Conservation (phyloP, 768 basidiomycete species). For the Multifurca ochricompacta region DNA sequence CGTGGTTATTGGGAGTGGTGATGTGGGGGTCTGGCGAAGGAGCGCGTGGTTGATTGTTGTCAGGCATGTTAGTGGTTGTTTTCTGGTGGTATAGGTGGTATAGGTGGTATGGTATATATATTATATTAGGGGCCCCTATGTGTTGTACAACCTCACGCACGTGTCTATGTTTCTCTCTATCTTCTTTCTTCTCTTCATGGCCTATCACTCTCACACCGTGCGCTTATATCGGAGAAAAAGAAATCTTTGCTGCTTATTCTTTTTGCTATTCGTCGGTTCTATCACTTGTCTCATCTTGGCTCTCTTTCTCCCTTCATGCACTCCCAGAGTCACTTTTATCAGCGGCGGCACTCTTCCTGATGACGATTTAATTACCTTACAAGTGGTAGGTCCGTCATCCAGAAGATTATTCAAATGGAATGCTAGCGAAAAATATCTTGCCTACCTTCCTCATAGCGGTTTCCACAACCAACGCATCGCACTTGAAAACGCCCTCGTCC, state of each 20-base stretch:
- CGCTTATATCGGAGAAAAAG: neutral
- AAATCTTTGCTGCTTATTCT: neutral
- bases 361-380: neutral
- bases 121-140: no score
- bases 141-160: no score
- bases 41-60: no score
- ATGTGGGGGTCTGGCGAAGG: no score
- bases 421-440: slow-evolving; percentile 42
- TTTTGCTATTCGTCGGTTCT: neutral
- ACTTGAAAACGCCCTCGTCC: slow-evolving; percentile 75
- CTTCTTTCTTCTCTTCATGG: no score
- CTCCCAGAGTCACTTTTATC: neutral
- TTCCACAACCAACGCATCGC: slow-evolving; percentile 85
- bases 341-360: neutral
- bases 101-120: no score
- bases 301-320: neutral
- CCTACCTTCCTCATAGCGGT: slow-evolving; percentile 78
- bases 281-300: neutral
- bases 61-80: no score
- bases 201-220: no score
- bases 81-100: no score
- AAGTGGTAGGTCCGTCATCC: neutral
- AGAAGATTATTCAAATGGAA: slow-evolving; percentile 1
- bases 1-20: no score
- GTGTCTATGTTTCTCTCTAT: no score